These are phyloP conservation scores for Massarina eburnea DNA, from an alignment of 2,329 filamentous ascomycete species.

Conservation along the genomic window DNA sequence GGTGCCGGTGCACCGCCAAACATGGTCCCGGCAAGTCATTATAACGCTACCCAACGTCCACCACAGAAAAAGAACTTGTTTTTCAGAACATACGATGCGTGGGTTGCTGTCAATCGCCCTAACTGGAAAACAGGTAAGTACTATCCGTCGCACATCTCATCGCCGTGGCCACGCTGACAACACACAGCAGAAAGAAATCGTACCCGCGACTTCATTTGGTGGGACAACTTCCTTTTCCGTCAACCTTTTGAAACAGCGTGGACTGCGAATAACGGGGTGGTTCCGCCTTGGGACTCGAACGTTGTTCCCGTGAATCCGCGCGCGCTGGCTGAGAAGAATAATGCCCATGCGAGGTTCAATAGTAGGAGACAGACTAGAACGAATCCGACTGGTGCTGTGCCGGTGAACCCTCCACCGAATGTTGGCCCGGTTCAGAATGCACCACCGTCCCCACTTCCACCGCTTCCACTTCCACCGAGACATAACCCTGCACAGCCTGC, in stretches of 20 bases:
- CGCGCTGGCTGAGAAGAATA: not conserved
- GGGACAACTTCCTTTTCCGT: not conserved
- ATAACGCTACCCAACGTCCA: no score
- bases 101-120: not conserved
- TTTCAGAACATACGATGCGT: not conserved
- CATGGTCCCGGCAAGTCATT: no score
- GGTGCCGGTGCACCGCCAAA: no score
- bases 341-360: not conserved
- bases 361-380: not conserved
- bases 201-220: not conserved
- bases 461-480: no score
- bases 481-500: no score
- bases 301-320: not conserved
- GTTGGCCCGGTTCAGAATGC: no score
- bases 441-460: no score
- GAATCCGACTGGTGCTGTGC: not conserved
- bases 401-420: no score
- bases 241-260: not conserved
- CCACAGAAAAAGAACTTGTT: not conserved
- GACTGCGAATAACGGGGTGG: no score
- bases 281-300: not conserved
- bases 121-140: not conserved
- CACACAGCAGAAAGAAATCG: not conserved
- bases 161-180: not conserved
- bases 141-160: not conserved